Conservation (phyloP, 106 monocot genomes). For the Phalaenopsis aphrodite region DNA sequence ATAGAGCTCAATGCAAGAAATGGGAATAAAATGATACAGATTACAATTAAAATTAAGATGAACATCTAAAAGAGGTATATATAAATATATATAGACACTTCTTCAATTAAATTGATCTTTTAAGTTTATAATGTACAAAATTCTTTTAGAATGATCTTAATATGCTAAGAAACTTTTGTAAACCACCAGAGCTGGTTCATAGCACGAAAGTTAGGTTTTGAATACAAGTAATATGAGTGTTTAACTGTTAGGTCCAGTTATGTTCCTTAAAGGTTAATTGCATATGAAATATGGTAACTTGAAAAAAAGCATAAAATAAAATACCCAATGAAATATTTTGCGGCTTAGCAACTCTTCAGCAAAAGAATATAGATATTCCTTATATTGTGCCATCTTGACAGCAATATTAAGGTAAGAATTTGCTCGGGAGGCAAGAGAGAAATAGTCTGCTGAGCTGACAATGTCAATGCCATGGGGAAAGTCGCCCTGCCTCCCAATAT, state of each 20-base stretch:
- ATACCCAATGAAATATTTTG: slow-evolving; percentile 96
- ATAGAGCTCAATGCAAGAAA: not conserved
- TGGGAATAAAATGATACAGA: not conserved
- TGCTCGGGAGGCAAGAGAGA: slow-evolving; percentile 75
- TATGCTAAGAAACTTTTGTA: not conserved
- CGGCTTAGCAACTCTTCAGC: slow-evolving; percentile 64
- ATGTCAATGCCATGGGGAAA: slow-evolving; percentile 96
- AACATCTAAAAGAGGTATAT: not conserved
- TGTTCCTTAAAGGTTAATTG: not conserved
- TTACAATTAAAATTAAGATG: not conserved
- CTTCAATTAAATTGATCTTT: not conserved
- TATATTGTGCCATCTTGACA: slow-evolving; percentile 67
- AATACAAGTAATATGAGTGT: not conserved
- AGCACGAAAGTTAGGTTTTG: not conserved
- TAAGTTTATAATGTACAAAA: not conserved
- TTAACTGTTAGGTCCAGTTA: not conserved
- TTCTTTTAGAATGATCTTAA: not conserved
- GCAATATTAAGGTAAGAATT: slow-evolving; percentile 91
- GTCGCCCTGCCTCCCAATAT: slow-evolving; percentile 89
- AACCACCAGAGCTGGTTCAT: not conserved
- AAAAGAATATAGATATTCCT: slow-evolving; percentile 80
- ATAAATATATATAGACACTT: not conserved
- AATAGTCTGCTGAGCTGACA: slow-evolving; percentile 87
- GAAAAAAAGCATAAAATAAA: not conserved
- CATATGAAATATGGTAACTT: not conserved